These are phyloP conservation scores for Lepiota brunneoincarnata DNA, from an alignment of 768 basidiomycete genomes.

Conservation along the genomic window DNA sequence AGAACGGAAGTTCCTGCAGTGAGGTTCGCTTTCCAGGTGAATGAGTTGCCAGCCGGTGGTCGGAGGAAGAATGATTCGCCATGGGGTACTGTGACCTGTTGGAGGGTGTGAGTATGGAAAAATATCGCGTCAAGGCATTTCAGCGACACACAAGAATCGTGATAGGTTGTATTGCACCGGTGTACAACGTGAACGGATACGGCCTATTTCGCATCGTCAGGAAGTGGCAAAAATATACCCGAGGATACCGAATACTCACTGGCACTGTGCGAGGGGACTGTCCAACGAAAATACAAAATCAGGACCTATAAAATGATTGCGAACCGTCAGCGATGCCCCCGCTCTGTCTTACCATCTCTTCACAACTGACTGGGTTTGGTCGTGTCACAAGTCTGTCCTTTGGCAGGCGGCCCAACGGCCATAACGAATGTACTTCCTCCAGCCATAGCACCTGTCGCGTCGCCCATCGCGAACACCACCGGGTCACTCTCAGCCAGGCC, in stretches of 20 bases:
- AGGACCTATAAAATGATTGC: constrained; percentile 13
- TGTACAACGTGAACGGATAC: constrained; percentile 23
- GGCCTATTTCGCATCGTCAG: constrained; percentile 14
- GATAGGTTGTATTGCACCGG: constrained; percentile 21
- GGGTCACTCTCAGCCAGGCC: constrained; percentile 10
- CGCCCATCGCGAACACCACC: constrained; percentile 25
- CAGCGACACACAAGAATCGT: constrained; percentile 20
- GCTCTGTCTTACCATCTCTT: background rate
- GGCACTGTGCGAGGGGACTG: constrained; percentile 23
- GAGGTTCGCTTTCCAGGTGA: constrained; percentile 23
- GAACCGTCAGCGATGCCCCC: background rate
- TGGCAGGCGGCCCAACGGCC: constrained; percentile 19
- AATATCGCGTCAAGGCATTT: background rate
- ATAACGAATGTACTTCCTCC: constrained; percentile 21
- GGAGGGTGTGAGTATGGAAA: background rate
- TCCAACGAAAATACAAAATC: constrained; percentile 27
- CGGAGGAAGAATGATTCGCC: constrained; percentile 21
- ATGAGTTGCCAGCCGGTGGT: constrained; percentile 19
- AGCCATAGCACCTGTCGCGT: constrained; percentile 23
- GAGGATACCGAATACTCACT: constrained; percentile 16
- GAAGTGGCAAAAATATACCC: background rate
- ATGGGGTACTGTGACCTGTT: constrained; percentile 22
- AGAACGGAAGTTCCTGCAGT: constrained; percentile 22
- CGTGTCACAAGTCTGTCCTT: constrained; percentile 19
- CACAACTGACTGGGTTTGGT: constrained; percentile 21